These are phyloP conservation scores for Ensete ventricosum DNA, from an alignment of 176 grass and related monocot species.

Conservation along the genomic window DNA sequence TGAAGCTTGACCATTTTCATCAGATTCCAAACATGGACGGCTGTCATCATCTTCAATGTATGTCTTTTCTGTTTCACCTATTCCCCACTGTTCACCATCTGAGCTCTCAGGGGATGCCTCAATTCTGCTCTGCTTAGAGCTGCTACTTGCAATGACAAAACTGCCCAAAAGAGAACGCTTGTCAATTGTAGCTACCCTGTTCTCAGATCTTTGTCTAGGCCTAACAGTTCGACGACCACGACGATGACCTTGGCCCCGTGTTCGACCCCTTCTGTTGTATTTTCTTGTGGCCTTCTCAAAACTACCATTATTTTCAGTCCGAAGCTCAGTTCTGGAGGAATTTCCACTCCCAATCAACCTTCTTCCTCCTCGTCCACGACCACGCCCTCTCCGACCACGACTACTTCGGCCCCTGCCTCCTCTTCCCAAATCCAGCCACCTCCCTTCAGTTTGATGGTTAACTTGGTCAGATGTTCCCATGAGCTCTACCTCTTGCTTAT, in stretches of 20 bases:
- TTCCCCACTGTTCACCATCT: constrained; percentile 59
- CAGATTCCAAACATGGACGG: constrained; percentile 30
- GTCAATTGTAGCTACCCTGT: constrained; percentile 40
- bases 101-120: constrained; percentile 68
- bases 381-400: constrained; percentile 33
- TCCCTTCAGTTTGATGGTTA: constrained; percentile 16
- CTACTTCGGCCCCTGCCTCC: constrained; percentile 62
- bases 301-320: constrained; percentile 28
- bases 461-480: constrained; percentile 35
- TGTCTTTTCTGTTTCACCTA: constrained; percentile 35
- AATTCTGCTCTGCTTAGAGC: constrained; percentile 15
- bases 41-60: constrained; percentile 45
- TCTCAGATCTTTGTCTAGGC: constrained; percentile 50
- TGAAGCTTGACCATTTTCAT: constrained; percentile 44
- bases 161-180: constrained; percentile 55
- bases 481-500: constrained; percentile 36
- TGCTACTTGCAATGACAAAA: constrained; percentile 55
- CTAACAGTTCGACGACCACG: constrained; percentile 60
- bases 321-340: constrained; percentile 28
- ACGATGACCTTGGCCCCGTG: constrained; percentile 34
- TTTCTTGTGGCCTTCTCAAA: constrained; percentile 43
- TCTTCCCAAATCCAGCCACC: constrained; percentile 30
- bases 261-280: constrained; percentile 43
- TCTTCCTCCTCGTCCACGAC: constrained; percentile 48
- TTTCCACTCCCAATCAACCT: constrained; percentile 40